Conservation (phyloP, 345 rosid species). For the Trapa incisa region DNA sequence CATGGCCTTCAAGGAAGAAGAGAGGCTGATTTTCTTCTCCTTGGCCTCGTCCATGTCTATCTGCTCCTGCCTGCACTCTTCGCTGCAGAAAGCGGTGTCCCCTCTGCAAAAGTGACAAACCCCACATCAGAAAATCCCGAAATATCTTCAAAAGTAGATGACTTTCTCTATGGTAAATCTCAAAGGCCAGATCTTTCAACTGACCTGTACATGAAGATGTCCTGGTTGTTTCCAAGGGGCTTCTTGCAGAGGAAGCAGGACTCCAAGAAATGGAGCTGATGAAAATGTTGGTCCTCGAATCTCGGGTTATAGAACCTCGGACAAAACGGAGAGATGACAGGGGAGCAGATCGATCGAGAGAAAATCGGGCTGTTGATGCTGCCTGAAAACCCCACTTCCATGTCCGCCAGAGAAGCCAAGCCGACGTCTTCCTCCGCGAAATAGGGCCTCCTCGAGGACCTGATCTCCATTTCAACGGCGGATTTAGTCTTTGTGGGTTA, state of each 20-base stretch:
- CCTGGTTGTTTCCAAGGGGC: slow-evolving; percentile 50
- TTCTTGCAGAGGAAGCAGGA: slow-evolving; percentile 66
- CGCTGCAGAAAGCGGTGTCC: slow-evolving; percentile 28
- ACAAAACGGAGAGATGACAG: slow-evolving; percentile 34
- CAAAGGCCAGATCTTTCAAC: background rate
- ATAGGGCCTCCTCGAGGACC: background rate
- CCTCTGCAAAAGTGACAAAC: slow-evolving; percentile 22
- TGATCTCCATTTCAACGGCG: too few species aligned
- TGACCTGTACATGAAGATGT: slow-evolving; percentile 81
- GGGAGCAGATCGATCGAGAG: slow-evolving; percentile 25
- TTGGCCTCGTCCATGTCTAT: slow-evolving; percentile 27
- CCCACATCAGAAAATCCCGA: slow-evolving; percentile 2
- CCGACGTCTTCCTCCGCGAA: slow-evolving; percentile 5
- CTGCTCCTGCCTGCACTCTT: slow-evolving; percentile 33
- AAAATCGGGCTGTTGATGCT: slow-evolving; percentile 13
- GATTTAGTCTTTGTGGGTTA: too few species aligned
- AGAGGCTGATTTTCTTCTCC: slow-evolving; percentile 19
- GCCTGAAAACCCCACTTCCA: background rate
- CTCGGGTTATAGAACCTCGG: slow-evolving; percentile 54
- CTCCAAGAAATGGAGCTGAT: slow-evolving; percentile 54
- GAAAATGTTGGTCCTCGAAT: slow-evolving; percentile 43
- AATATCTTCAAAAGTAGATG: background rate
- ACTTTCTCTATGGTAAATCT: background rate
- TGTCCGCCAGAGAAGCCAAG: background rate
- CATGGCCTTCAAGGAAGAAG: slow-evolving; percentile 19